Base-by-base conservation (phyloP, 2,329 filamentous ascomycete genomes). In the Talaromyces marneffei region DNA sequence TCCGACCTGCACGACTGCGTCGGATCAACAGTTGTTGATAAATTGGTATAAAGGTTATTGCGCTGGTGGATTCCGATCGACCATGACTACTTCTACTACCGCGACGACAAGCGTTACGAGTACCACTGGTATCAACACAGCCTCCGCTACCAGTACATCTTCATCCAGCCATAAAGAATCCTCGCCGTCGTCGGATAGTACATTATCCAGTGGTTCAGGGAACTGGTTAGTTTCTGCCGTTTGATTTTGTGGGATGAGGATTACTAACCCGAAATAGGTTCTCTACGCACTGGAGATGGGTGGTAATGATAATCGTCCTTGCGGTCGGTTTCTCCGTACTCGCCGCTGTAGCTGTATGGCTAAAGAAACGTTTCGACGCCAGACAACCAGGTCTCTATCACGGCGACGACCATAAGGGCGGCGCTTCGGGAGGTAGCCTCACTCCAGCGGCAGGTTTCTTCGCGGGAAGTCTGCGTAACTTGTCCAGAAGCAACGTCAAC, bases 241-340 rank as follows among this genome's bases (percentile, higher is more conserved):
- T 27, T 40, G 16, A 5, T 6, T 27, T 20, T n/a, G 29, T 29
- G 16, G n/a, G 20, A 20, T 29, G 3, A 20, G 25, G 4, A n/a
- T 48, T 52, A 29, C 54, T 52, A 18, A 50, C 35, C 25, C 3
- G 29, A 27, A 18, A 18, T 64, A 91, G 89, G 88, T 76, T 90
- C 55, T 80, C 82, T 7, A 81, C 79, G 29, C 90, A 93, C 74
- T 91, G 85, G 79, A 82, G 86, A 78, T 96, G 90, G 90, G 84
- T 95, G 50, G 81, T 93, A 64, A 91, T 94, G 82, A 80, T 94
- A 58, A 86, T 91, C 65, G 78, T 93, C 64, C 81, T 95, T 29
- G 82, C 87, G 46, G 78, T 93, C 63, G 87, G 80, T 58, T 89
- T 95, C 64, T 77, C 82, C 14, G 79, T 80, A 61, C 83, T 91